Percentiles rank a stretch among this genome's conserved stretches.
Conservation (phyloP, 2,329 filamentous ascomycete genomes). For the Fusarium acutatum region DNA sequence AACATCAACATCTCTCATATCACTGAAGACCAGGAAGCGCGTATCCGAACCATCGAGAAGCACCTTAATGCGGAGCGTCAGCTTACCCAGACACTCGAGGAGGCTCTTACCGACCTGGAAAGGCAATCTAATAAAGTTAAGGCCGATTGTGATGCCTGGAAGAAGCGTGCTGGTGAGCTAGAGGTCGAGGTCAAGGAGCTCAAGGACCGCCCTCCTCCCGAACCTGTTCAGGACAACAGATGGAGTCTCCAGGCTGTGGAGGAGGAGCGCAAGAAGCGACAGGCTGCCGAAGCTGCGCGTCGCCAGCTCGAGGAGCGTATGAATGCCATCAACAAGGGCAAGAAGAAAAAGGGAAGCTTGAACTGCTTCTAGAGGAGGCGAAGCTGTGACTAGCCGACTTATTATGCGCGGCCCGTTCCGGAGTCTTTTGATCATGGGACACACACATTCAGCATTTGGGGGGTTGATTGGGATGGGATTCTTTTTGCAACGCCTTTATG, state of each 20-base stretch:
- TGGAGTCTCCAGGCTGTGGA: slow-evolving; percentile 90
- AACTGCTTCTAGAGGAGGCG: slow-evolving; percentile 85
- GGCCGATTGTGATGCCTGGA: slow-evolving; percentile 88
- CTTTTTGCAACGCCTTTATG: slow-evolving; percentile 35
- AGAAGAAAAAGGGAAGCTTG: slow-evolving; percentile 94
- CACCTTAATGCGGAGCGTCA: slow-evolving; percentile 96
- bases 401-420: background rate
- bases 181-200: slow-evolving; percentile 77
- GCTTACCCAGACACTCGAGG: slow-evolving; percentile 92
- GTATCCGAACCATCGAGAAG: slow-evolving; percentile 96
- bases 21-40: slow-evolving; percentile 93
- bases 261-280: slow-evolving; percentile 92
- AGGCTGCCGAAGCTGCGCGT: slow-evolving; percentile 87
- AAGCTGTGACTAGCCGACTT: slow-evolving; percentile 29
- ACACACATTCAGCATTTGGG: slow-evolving; percentile 1
- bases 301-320: slow-evolving; percentile 94
- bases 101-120: slow-evolving; percentile 94
- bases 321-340: slow-evolving; percentile 85
- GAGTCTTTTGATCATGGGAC: slow-evolving; percentile 12
- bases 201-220: slow-evolving; percentile 57
- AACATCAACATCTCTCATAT: slow-evolving; percentile 73
- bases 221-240: slow-evolving; percentile 62
- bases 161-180: slow-evolving; percentile 80
- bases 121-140: slow-evolving; percentile 91
- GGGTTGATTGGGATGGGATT: slow-evolving; percentile 14